Conservation (phyloP, 2,329 filamentous ascomycete species). For the Aspergillus ruber region DNA sequence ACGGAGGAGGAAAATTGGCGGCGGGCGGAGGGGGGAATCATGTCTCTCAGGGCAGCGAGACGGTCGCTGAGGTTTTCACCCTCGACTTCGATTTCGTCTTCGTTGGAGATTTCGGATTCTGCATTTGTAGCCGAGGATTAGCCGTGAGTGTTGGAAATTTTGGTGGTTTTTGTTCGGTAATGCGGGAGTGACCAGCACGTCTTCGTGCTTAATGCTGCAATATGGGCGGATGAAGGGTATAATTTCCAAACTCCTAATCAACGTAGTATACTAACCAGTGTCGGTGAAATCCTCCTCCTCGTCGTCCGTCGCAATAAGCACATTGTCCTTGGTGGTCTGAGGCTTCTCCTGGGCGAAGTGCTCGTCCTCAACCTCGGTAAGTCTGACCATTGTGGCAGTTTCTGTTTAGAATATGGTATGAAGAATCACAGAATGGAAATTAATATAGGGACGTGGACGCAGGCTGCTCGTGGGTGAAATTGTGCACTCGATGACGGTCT, state of each 20-base stretch:
- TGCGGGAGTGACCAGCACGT: not conserved
- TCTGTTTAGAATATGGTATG: slow-evolving; percentile 2
- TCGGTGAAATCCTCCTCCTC: slow-evolving; percentile 85
- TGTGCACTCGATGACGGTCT: slow-evolving; percentile 4
- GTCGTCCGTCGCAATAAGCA: slow-evolving; percentile 44
- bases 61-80: slow-evolving; percentile 60
- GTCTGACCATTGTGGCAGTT: slow-evolving; percentile 70
- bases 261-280: slow-evolving; percentile 67
- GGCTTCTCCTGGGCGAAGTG: slow-evolving; percentile 71
- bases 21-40: slow-evolving; percentile 66
- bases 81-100: slow-evolving; percentile 59
- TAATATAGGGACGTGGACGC: slow-evolving; percentile 4
- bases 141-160: slow-evolving; percentile 4
- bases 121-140: slow-evolving; percentile 8
- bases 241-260: too few relatives aligned
- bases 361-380: slow-evolving; percentile 95
- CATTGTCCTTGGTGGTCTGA: slow-evolving; percentile 57
- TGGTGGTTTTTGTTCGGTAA: slow-evolving; percentile 4
- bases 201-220: too few relatives aligned
- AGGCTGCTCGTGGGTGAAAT: slow-evolving; percentile 4
- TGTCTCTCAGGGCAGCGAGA: slow-evolving; percentile 66
- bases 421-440: slow-evolving; percentile 3
- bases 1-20: slow-evolving; percentile 59
- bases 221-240: not conserved
- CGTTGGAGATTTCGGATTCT: slow-evolving; percentile 81